These are phyloP conservation scores for Penicillium sp. DNA, from an alignment of 2,329 filamentous ascomycete genomes.

Conservation along the genomic window DNA sequence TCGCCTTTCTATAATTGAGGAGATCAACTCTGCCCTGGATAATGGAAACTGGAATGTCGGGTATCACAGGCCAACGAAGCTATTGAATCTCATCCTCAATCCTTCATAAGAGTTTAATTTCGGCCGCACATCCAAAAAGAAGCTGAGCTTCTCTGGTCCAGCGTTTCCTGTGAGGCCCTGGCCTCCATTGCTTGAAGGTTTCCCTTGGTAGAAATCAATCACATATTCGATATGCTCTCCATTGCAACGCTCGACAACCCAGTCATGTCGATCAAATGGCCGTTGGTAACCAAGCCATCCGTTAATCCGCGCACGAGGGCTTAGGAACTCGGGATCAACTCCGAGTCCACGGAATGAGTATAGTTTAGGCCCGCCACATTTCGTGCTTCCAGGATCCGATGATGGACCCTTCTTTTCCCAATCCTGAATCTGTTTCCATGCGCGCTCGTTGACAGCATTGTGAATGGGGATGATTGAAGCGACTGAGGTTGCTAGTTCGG, in stretches of 20 bases:
- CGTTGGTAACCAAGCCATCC: slow-evolving; percentile 82
- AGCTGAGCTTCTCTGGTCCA: slow-evolving; percentile 53
- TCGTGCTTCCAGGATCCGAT: slow-evolving; percentile 59
- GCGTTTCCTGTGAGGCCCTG: slow-evolving; percentile 34
- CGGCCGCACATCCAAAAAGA: slow-evolving; percentile 65
- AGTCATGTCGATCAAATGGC: slow-evolving; percentile 96
- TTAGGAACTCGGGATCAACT: slow-evolving; percentile 59
- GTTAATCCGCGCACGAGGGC: slow-evolving; percentile 80
- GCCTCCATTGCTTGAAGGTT: slow-evolving; percentile 38
- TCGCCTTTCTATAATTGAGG: slow-evolving; percentile 25
- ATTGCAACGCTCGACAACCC: slow-evolving; percentile 92
- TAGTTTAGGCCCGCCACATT: slow-evolving; percentile 76
- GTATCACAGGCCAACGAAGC: slow-evolving; percentile 47
- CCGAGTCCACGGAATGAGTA: slow-evolving; percentile 75
- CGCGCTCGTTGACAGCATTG: slow-evolving; percentile 96
- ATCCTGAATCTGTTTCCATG: slow-evolving; percentile 85
- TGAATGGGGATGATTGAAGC: slow-evolving; percentile 92
- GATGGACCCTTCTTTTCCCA: slow-evolving; percentile 74
- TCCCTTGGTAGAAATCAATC: slow-evolving; percentile 95
- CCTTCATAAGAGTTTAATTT: slow-evolving; percentile 66
- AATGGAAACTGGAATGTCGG: neutral
- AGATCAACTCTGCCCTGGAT: neutral
- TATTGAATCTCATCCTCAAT: slow-evolving; percentile 56
- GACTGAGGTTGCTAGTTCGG: slow-evolving; percentile 69
- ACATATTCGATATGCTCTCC: slow-evolving; percentile 78